Base-by-base conservation (phyloP, 2,329 filamentous ascomycete genomes). In the Pezicula radicicola region DNA sequence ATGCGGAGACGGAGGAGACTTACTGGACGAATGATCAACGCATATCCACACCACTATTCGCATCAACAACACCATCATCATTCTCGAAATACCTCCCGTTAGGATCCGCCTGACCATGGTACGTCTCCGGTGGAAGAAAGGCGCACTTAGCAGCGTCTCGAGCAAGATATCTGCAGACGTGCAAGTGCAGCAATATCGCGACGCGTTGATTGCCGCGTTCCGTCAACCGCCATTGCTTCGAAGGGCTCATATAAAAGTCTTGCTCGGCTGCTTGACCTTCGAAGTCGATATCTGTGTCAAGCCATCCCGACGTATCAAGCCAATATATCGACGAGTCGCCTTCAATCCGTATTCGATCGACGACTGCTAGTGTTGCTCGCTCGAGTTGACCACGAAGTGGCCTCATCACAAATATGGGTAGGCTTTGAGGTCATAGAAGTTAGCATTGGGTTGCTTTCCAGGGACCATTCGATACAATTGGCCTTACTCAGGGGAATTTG, bases 261-360 rank as follows among this genome's bases (percentile, higher is more conserved):
- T 61, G 55, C 27, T 57, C 53, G 18, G 59, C 56, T 45, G 55
- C 48, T n/a, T 52, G 49, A 7, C 53, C 55, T 16, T 61, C 54
- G 27, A 59, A 55, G 33, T 60, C 51, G 13, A 58, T 40, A 35
- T 62, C 57, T 12, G 60, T 60, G 28, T 70, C 60, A 8, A 72
- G 57, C 69, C 70, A 72, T 12, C 68, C 69, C 5, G 68, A 68
- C 6, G 69, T 72, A 52, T 72, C 70, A 27, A 72, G 63, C 68
- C 69, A 70, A 50, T 67, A 70, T 2, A 69, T 60, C 3, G 61
- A 58, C 21, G 58, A 64, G 50, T 71, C 70, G 4, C 70, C 69
- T 7, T 70, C 62, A 15, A 55, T 60, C 36, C 64, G 62, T 39
- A 72, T 53, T 19, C 61, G 60, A 40, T 66, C 58, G 13, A 69